Conservation (phyloP, 768 basidiomycete species). For the Boletales sp. region DNA sequence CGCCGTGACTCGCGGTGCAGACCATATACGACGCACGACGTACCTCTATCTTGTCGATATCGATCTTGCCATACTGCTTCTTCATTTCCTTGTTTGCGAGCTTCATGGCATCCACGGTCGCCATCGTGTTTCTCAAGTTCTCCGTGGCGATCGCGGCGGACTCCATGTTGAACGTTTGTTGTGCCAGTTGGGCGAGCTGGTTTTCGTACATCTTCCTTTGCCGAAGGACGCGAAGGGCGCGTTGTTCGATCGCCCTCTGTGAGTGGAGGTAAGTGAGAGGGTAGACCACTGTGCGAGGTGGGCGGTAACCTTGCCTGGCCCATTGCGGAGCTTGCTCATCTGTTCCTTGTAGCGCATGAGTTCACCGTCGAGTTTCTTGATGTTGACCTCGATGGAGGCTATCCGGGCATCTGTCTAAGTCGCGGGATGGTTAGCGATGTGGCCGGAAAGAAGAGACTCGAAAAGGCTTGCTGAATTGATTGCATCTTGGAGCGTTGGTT, state of each 20-base stretch:
- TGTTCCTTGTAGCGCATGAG: constrained; percentile 90
- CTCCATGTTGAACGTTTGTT: constrained; percentile 99
- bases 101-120: constrained; percentile 95
- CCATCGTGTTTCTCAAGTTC: constrained; percentile 98
- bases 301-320: constrained; percentile 82
- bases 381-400: constrained; percentile 90
- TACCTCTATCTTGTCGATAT: constrained; percentile 98
- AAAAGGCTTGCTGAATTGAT: constrained; percentile 67
- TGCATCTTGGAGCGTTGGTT: constrained; percentile 87
- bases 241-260: constrained; percentile 87
- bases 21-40: constrained; percentile 13
- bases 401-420: constrained; percentile 81
- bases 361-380: constrained; percentile 95
- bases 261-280: not conserved
- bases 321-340: constrained; percentile 88
- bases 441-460: not conserved
- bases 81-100: constrained; percentile 92
- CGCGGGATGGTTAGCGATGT: not conserved
- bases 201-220: constrained; percentile 96
- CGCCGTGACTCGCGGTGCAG: not conserved
- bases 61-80: constrained; percentile 95
- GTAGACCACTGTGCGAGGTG: not conserved
- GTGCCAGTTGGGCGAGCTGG: constrained; percentile 85
- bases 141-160: constrained; percentile 94
- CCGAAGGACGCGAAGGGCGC: constrained; percentile 89